A percentile compares a stretch with the other conserved stretches of the same genome.
Evolutionary conservation across 1,139 yeast species (phyloP).

Genomic region (Candida anutae): DNA sequence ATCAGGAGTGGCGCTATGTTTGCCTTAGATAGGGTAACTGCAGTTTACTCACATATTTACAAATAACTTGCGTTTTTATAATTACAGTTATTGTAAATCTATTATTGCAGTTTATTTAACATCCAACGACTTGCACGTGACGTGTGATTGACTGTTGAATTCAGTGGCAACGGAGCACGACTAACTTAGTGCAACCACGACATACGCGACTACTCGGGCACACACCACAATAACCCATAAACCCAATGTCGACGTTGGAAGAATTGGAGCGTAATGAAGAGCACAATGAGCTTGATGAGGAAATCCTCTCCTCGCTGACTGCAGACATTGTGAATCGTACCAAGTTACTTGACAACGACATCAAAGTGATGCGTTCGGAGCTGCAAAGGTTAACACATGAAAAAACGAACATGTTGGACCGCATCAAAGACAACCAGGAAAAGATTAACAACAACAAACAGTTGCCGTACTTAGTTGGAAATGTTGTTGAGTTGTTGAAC

Average conservation of each 20-base stretch:
- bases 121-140: no score
- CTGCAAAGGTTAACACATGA: conserved; percentile 87
- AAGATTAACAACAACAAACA: conserved; percentile 94
- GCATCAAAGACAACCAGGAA: conserved; percentile 93
- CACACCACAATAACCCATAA: background rate
- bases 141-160: no score
- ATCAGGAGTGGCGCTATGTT: no score
- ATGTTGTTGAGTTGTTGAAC: conserved; percentile 89
- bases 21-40: no score
- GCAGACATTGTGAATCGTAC: conserved; percentile 82
- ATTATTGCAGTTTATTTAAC: no score
- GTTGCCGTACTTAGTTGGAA: conserved; percentile 95
- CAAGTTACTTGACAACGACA: conserved; percentile 85
- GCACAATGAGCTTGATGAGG: conserved; percentile 62
- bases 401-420: conserved; percentile 84
- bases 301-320: conserved; percentile 70
- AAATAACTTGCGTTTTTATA: no score
- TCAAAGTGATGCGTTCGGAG: conserved; percentile 92
- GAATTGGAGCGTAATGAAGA: conserved; percentile 47
- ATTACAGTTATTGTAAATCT: no score
- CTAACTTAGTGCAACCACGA: no score
- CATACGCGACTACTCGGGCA: no score
- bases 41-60: no score
- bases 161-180: no score
- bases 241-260: conserved; percentile 59